Evolutionary conservation across 176 grass and related monocot species (phyloP).

Genomic region (Oryza meyeriana): DNA sequence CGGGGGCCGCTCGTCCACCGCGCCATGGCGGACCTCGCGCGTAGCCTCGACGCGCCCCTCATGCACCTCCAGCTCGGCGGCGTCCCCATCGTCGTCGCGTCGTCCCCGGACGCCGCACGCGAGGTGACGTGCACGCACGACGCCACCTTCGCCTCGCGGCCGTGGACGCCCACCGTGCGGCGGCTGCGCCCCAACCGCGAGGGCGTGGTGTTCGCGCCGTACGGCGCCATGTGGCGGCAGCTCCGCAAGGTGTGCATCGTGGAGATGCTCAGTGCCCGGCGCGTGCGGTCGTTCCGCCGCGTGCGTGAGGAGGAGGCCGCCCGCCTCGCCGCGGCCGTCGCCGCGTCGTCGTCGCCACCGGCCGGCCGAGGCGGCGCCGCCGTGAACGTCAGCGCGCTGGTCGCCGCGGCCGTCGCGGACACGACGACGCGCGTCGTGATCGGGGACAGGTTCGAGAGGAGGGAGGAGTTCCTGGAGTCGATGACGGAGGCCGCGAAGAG

Average conservation of each 20-base stretch:
- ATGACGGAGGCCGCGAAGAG: not conserved
- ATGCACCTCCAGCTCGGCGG: slow-evolving; percentile 35
- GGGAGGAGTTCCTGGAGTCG: no score
- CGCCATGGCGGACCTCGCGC: not conserved
- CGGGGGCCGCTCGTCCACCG: slow-evolving; percentile 4
- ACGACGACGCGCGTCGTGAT: no score
- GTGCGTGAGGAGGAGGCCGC: slow-evolving; percentile 13
- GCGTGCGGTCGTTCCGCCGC: not conserved
- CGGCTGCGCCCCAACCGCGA: not conserved
- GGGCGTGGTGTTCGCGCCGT: not conserved
- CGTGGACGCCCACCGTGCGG: not conserved
- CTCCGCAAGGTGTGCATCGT: slow-evolving; percentile 1
- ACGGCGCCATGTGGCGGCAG: slow-evolving; percentile 15
- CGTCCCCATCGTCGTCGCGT: slow-evolving; percentile 25
- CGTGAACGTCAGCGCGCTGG: no score
- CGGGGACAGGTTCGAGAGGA: no score
- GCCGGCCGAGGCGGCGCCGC: no score
- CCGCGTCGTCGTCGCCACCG: not conserved
- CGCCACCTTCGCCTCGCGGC: slow-evolving; percentile 15
- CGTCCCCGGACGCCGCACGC: slow-evolving; percentile 23
- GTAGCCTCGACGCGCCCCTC: slow-evolving; percentile 7
- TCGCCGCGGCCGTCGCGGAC: not conserved
- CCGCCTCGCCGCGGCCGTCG: not conserved
- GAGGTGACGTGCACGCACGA: slow-evolving; percentile 44
- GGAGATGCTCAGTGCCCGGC: slow-evolving; percentile 4